Percentiles rank a stretch among this genome's conserved stretches.
phyloP scores from a whole-genome alignment of 495 filamentous ascomycete species.

The Aspergillus campestris region DNA sequence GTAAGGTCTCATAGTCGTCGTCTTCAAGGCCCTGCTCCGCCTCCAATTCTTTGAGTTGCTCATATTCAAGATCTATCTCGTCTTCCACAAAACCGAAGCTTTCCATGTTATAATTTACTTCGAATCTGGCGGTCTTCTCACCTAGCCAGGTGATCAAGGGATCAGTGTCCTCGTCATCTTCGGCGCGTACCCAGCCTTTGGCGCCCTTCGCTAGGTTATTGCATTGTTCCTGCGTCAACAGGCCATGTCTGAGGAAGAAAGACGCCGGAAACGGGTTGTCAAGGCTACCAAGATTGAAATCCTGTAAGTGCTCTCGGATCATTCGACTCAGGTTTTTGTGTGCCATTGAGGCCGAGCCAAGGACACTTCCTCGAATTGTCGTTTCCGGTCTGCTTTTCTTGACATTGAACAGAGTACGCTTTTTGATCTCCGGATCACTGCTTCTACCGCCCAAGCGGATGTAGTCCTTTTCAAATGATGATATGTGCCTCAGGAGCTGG shows the following conservation, averaged over 20 bases:
- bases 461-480: slow-evolving; percentile 55
- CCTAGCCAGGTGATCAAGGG: slow-evolving; percentile 58
- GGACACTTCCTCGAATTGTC: slow-evolving; percentile 23
- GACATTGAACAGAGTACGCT: slow-evolving; percentile 58
- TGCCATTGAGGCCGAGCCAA: slow-evolving; percentile 21
- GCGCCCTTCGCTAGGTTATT: slow-evolving; percentile 51
- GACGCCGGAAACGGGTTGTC: slow-evolving; percentile 13
- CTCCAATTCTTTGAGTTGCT: slow-evolving; percentile 57
- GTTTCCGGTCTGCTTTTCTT: slow-evolving; percentile 22
- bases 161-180: slow-evolving; percentile 27
- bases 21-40: slow-evolving; percentile 44
- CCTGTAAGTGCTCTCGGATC: slow-evolving; percentile 41
- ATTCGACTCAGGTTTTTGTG: slow-evolving; percentile 36
- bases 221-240: slow-evolving; percentile 55
- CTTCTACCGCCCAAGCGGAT: slow-evolving; percentile 72
- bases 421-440: slow-evolving; percentile 56
- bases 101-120: slow-evolving; percentile 29
- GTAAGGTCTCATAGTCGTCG: slow-evolving; percentile 48
- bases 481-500: slow-evolving; percentile 65
- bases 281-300: slow-evolving; percentile 27
- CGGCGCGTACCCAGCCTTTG: slow-evolving; percentile 39
- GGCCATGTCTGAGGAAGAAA: slow-evolving; percentile 36
- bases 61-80: slow-evolving; percentile 57
- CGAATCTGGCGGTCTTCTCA: slow-evolving; percentile 31
- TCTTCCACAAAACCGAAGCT: slow-evolving; percentile 46